These are phyloP conservation scores for Zarea fungicola DNA, from an alignment of 2,329 filamentous ascomycete species.

Conservation along the genomic window DNA sequence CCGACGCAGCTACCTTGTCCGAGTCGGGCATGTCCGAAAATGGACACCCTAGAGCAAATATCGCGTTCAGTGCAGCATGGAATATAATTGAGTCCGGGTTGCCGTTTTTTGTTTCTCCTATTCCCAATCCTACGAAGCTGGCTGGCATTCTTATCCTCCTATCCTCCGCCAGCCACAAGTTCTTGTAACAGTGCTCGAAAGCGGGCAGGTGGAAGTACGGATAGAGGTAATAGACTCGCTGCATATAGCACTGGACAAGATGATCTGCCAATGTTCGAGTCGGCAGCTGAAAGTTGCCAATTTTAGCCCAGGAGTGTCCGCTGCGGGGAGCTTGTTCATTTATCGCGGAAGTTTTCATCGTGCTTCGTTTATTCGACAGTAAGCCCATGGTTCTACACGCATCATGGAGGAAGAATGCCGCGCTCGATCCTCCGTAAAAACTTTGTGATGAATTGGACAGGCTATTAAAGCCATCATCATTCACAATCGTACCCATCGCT, in stretches of 20 bases:
- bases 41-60: conserved; percentile 37
- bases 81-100: conserved; percentile 33
- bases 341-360: background rate
- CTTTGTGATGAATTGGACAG: conserved; percentile 19
- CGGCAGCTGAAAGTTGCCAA: conserved; percentile 31
- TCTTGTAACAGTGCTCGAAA: conserved; percentile 36
- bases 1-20: conserved; percentile 18
- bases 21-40: conserved; percentile 29
- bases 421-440: conserved; percentile 35
- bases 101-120: conserved; percentile 16
- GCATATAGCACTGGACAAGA: conserved; percentile 33
- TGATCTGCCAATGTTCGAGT: conserved; percentile 37
- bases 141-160: background rate
- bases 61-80: conserved; percentile 35
- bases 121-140: background rate
- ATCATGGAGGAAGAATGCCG: conserved; percentile 35
- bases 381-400: conserved; percentile 24
- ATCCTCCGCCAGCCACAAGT: conserved; percentile 28
- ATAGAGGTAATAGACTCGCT: conserved; percentile 36
- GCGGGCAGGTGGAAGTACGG: conserved; percentile 37
- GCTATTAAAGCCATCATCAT: conserved; percentile 23
- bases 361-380: conserved; percentile 4
- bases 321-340: conserved; percentile 6
- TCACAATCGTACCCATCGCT: conserved; percentile 33
- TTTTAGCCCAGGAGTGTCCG: conserved; percentile 13